Conservation (phyloP, 495 filamentous ascomycete species). For the Aspergillus avenaceus region DNA sequence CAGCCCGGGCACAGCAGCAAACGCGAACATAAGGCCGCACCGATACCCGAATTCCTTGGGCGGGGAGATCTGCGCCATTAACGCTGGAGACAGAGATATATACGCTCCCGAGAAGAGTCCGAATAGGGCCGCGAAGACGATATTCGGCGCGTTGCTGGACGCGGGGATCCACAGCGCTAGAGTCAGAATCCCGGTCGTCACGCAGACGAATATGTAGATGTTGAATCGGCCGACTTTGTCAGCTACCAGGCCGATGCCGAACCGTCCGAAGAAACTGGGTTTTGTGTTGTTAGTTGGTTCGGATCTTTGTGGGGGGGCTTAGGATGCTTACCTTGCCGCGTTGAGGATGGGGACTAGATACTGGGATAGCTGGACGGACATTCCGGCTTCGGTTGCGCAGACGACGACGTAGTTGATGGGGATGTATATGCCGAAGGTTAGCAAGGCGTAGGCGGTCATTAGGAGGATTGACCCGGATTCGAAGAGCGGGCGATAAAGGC, state of each 20-base stretch:
- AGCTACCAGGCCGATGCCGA: constrained; percentile 22
- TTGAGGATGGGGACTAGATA: constrained; percentile 32
- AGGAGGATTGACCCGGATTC: constrained; percentile 25
- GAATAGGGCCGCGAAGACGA: constrained; percentile 26
- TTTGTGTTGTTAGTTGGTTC: neutral
- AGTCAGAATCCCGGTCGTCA: constrained; percentile 18
- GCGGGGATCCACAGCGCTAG: constrained; percentile 33
- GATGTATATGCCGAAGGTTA: constrained; percentile 37
- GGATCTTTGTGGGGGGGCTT: too few relatives aligned
- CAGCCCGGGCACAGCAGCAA: constrained; percentile 32
- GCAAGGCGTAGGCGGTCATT: constrained; percentile 40
- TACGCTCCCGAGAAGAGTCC: constrained; percentile 33
- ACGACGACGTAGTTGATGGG: constrained; percentile 27
- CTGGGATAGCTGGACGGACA: constrained; percentile 16
- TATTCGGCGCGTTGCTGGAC: constrained; percentile 13
- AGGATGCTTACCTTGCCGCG: constrained; percentile 17
- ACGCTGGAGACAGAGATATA: constrained; percentile 23
- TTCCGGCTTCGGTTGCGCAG: constrained; percentile 15
- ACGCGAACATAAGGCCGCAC: constrained; percentile 17
- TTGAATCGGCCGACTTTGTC: constrained; percentile 34
- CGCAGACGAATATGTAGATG: constrained; percentile 19
- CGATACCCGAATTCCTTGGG: constrained; percentile 22
- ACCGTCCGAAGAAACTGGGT: constrained; percentile 24
- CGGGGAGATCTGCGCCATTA: constrained; percentile 25
- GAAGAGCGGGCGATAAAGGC: constrained; percentile 41